Conservation (phyloP, 768 basidiomycete genomes). For the Russula earlei region DNA sequence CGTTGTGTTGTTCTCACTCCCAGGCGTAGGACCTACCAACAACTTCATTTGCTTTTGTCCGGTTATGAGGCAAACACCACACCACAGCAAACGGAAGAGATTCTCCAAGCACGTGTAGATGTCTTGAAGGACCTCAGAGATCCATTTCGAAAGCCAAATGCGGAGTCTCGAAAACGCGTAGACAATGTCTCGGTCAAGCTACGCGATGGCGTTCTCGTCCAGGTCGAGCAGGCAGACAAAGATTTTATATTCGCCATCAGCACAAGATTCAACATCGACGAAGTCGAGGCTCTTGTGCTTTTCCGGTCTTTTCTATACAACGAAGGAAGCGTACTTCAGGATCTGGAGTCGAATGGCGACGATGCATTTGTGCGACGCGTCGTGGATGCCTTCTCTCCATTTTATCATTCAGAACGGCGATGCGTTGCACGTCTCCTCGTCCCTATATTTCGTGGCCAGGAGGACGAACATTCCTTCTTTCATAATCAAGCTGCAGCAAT, state of each 20-base stretch:
- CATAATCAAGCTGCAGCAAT: slow-evolving; percentile 44
- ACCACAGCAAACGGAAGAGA: slow-evolving; percentile 48
- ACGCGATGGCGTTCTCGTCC: slow-evolving; percentile 51
- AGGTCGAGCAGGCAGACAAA: slow-evolving; percentile 61
- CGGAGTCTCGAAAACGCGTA: slow-evolving; percentile 55
- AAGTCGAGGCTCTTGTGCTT: slow-evolving; percentile 67
- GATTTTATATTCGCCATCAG: slow-evolving; percentile 66
- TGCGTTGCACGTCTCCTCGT: slow-evolving; percentile 59
- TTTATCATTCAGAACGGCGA: slow-evolving; percentile 76
- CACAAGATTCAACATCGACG: slow-evolving; percentile 63
- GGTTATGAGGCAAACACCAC: slow-evolving; percentile 51
- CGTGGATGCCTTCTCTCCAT: slow-evolving; percentile 63
- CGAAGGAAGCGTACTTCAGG: slow-evolving; percentile 35
- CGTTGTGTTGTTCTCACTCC: neutral
- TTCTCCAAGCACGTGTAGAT: slow-evolving; percentile 45
- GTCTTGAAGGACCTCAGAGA: slow-evolving; percentile 48
- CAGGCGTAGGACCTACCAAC: slow-evolving; percentile 48
- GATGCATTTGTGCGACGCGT: slow-evolving; percentile 45
- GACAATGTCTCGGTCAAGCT: slow-evolving; percentile 61
- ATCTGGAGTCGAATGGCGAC: slow-evolving; percentile 31
- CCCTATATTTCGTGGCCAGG: slow-evolving; percentile 65
- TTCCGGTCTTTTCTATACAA: slow-evolving; percentile 73
- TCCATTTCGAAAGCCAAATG: slow-evolving; percentile 63
- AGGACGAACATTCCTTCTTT: slow-evolving; percentile 44
- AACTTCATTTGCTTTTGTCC: slow-evolving; percentile 50